Evolutionary conservation across 352 stramenopile species (phyloP).

Genomic region (Phytophthora vignae): DNA sequence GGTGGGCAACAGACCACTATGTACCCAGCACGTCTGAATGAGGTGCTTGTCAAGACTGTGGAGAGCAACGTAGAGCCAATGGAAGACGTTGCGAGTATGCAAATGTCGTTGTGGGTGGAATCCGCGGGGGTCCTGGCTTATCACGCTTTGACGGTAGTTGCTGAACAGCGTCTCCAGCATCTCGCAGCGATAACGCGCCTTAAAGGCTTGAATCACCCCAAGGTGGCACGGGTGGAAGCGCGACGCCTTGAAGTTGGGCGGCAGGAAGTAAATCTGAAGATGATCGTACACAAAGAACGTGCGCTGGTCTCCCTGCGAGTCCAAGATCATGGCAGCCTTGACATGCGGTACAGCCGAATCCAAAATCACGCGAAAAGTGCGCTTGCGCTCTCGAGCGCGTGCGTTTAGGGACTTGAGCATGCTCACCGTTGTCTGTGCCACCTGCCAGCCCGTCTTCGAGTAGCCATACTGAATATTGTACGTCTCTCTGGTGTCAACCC

Average conservation of each 20-base stretch:
- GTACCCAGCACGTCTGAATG: slow-evolving; percentile 79
- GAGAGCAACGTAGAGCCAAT: slow-evolving; percentile 83
- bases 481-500: slow-evolving; percentile 63
- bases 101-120: slow-evolving; percentile 62
- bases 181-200: slow-evolving; percentile 79
- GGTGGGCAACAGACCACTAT: slow-evolving; percentile 75
- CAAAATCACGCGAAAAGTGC: slow-evolving; percentile 84
- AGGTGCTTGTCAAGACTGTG: slow-evolving; percentile 74
- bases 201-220: slow-evolving; percentile 82
- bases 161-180: slow-evolving; percentile 82
- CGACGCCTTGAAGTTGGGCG: slow-evolving; percentile 78
- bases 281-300: slow-evolving; percentile 90
- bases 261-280: slow-evolving; percentile 83
- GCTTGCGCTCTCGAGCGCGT: slow-evolving; percentile 73
- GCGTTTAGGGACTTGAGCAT: slow-evolving; percentile 84
- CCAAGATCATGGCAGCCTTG: slow-evolving; percentile 87
- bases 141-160: slow-evolving; percentile 60
- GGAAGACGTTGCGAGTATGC: slow-evolving; percentile 85
- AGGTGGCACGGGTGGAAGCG: slow-evolving; percentile 82
- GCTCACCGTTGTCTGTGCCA: slow-evolving; percentile 79
- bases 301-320: slow-evolving; percentile 86
- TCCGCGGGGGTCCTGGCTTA: slow-evolving; percentile 55
- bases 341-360: slow-evolving; percentile 86
- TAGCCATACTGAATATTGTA: slow-evolving; percentile 84
- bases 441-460: slow-evolving; percentile 85